Base-by-base conservation (phyloP, 306 rosid species). In the Acacia confusa region DNA sequence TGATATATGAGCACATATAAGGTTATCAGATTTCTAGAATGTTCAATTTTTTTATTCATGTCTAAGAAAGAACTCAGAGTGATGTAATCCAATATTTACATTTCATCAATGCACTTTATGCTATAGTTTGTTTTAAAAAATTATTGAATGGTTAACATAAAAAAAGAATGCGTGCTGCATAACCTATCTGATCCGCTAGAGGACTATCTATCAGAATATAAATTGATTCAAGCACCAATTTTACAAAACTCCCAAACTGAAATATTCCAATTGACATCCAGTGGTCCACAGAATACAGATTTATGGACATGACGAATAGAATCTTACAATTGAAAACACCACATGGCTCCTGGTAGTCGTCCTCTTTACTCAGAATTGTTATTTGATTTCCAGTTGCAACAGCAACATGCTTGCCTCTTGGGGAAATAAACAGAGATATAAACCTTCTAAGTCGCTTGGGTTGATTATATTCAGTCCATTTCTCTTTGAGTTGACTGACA, bases 351-450 rank as follows among this genome's bases (percentile, higher is more conserved):
- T 76, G 82, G 87, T 89, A 95, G 72, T 92, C 92, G 77, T 92
- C 97, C 82, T 89, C 90, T 85, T 92, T 88, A 69, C 81, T 89
- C 73, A 95, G 79, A 89, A 93, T 84, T 28, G 97, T 93, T 77
- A 95, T 88, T 72, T 87, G 97, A 85, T 93, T 93, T 72, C 97
- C 97, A 36, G 93, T 82, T n/a, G 89, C 98, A 79, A 95, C 96
- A 32, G 98, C 99, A 43, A 93, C 97, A 64, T 83, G 84, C 77
- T 93, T 93, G 16, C 94, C 97, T 1, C 88, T 87, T 2, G 89
- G 88, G 16, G 97, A 95, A 79, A 92, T 84, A 73, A 93, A 92
- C 72, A 93, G 82, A 27, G 97, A 92, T 19, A 90, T 78, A 81
- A 87, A 85, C 79, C 77, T 89, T 85, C 87, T 87, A 57, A 91